Evolutionary conservation across 495 filamentous ascomycete genomes (phyloP).

Genomic region (Xylaria scruposa): DNA sequence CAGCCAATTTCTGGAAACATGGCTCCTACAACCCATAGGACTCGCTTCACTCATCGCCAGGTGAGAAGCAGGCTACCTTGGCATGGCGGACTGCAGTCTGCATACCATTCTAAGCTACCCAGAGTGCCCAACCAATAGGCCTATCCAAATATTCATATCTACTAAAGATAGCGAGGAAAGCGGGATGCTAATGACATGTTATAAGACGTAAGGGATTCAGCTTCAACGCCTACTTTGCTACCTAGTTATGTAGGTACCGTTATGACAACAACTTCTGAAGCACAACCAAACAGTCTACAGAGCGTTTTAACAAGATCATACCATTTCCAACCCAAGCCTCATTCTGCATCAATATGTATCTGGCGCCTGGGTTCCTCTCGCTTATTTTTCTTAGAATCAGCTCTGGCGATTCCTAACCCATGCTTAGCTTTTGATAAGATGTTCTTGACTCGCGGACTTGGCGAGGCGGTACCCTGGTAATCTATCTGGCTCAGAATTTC

Average conservation of each 20-base stretch:
- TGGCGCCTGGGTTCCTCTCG: slow-evolving; percentile 34
- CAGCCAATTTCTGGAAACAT: too few species aligned
- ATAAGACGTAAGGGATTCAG: neutral
- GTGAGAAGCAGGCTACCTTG: neutral
- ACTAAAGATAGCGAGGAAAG: neutral
- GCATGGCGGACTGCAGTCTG: neutral
- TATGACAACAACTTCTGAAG: neutral
- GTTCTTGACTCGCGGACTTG: slow-evolving; percentile 30
- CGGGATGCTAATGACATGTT: neutral
- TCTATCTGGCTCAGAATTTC: slow-evolving; percentile 23
- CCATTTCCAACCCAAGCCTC: neutral
- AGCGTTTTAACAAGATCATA: neutral
- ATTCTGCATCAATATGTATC: slow-evolving; percentile 24
- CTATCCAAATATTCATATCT: too few species aligned
- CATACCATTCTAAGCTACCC: neutral
- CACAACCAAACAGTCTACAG: neutral
- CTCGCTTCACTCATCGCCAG: neutral
- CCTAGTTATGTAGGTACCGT: neutral
- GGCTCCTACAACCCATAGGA: too few species aligned
- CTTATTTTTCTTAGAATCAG: slow-evolving; percentile 36
- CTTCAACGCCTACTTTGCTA: neutral
- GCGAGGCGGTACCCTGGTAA: neutral
- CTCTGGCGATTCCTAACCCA: slow-evolving; percentile 24
- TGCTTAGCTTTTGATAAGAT: slow-evolving; percentile 35
- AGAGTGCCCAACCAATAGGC: neutral